These are phyloP conservation scores for Annona cherimola DNA, from an alignment of 164 flowering plant species.

Conservation along the genomic window DNA sequence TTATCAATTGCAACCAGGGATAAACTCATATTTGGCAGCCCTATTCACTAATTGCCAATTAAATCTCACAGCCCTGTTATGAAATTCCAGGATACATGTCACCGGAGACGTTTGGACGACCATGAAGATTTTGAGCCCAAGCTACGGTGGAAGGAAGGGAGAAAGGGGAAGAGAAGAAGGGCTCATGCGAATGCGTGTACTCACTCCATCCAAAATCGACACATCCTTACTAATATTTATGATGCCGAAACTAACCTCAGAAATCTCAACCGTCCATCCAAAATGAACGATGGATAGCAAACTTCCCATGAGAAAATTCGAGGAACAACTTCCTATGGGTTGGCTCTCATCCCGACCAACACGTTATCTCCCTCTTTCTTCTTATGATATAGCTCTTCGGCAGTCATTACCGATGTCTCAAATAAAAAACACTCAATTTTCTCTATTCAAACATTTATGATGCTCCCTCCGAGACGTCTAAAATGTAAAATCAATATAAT, in stretches of 20 bases:
- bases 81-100: background rate
- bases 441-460: background rate
- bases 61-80: background rate
- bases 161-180: too few species aligned
- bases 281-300: too few species aligned
- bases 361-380: constrained; percentile 30
- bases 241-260: too few species aligned
- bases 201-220: constrained; percentile 59
- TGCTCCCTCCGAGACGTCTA: background rate
- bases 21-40: too few species aligned
- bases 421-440: background rate
- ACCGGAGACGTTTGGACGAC: constrained; percentile 48
- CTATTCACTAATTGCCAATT: too few species aligned
- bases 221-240: constrained; percentile 43
- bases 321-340: constrained; percentile 1
- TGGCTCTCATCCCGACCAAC: constrained; percentile 55
- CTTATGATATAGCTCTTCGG: constrained; percentile 20
- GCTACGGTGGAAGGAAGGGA: too few species aligned
- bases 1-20: too few species aligned
- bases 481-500: too few species aligned
- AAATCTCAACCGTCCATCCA: too few species aligned
- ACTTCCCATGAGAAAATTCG: too few species aligned
- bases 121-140: too few species aligned
- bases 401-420: constrained; percentile 15
- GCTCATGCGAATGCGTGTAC: too few species aligned